Conservation (phyloP, 75 land plant genomes). For the Cupressus sempervirens region DNA sequence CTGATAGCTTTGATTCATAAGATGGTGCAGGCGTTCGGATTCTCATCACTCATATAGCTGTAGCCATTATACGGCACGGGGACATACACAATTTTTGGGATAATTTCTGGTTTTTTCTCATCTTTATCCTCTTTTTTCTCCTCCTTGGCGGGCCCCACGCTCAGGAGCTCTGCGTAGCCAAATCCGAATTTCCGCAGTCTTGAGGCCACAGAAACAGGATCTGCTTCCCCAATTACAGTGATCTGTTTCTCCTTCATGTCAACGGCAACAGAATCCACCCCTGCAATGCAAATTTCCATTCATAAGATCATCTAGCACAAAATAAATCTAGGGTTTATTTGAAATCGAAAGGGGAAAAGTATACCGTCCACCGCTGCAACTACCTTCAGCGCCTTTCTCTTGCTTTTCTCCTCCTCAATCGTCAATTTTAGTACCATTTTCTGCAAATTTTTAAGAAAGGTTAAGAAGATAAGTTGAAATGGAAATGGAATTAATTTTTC, state of each 20-base stretch:
- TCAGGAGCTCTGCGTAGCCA: constrained; percentile 32
- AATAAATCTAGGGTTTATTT: constrained; percentile 22
- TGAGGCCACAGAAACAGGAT: constrained; percentile 41
- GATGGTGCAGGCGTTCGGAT: too few species aligned
- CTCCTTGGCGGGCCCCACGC: constrained; percentile 19
- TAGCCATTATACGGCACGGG: too few species aligned
- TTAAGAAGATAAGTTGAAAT: too few species aligned
- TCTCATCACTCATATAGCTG: too few species aligned
- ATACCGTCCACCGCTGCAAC: background rate
- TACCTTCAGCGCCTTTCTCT: background rate
- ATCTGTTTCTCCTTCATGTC: too few species aligned
- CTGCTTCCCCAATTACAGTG: constrained; percentile 14
- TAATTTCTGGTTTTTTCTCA: constrained; percentile 3
- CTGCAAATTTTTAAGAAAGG: background rate
- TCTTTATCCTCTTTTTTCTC: constrained; percentile 22
- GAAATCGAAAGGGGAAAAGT: background rate
- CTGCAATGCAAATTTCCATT: constrained; percentile 17
- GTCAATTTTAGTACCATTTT: background rate
- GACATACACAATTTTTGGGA: too few species aligned
- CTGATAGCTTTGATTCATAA: too few species aligned
- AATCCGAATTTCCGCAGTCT: constrained; percentile 34
- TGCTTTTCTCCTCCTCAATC: background rate
- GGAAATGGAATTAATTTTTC: too few species aligned
- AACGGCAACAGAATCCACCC: too few species aligned
- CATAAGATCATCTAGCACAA: constrained; percentile 43